Evolutionary conservation across 73 alveolate genomes (phyloP).

Genomic region (Halteria grandinella): DNA sequence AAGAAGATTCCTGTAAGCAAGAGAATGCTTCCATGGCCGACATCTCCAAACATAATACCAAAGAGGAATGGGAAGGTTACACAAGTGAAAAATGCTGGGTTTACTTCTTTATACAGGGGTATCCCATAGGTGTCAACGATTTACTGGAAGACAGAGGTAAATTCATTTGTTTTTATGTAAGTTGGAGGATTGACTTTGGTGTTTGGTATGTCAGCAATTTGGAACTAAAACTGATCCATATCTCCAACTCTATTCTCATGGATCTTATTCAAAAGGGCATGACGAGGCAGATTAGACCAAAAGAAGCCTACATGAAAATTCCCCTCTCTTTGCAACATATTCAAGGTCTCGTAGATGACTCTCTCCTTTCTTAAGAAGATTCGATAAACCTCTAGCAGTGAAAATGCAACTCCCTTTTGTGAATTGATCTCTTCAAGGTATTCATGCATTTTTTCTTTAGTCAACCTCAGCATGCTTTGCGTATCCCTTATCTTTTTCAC

Average conservation of each 20-base stretch:
- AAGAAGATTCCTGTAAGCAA: constrained; percentile 76
- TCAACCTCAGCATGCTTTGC: constrained; percentile 58
- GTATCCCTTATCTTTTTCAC: constrained; percentile 62
- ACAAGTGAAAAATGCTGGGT: constrained; percentile 95
- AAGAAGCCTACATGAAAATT: constrained; percentile 73
- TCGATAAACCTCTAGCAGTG: constrained; percentile 71
- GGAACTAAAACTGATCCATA: constrained; percentile 64
- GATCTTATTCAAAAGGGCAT: constrained; percentile 63
- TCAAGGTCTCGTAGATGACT: constrained; percentile 67
- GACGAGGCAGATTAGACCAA: constrained; percentile 78
- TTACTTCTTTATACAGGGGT: constrained; percentile 97
- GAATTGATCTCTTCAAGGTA: constrained; percentile 50
- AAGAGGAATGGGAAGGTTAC: constrained; percentile 97
- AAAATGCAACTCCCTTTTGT: constrained; percentile 57
- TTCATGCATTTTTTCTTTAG: constrained; percentile 67
- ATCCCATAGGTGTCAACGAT: constrained; percentile 97
- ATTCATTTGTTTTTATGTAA: constrained; percentile 93
- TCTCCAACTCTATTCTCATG: constrained; percentile 56
- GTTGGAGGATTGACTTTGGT: constrained; percentile 84
- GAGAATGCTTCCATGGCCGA: constrained; percentile 96
- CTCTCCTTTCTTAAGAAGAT: constrained; percentile 79
- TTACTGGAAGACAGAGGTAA: constrained; percentile 92
- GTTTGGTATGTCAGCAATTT: constrained; percentile 71
- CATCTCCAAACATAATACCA: constrained; percentile 99
- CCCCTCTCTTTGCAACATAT: constrained; percentile 62